Conservation (phyloP, 805 yeast species). For the Candida caryicola region DNA sequence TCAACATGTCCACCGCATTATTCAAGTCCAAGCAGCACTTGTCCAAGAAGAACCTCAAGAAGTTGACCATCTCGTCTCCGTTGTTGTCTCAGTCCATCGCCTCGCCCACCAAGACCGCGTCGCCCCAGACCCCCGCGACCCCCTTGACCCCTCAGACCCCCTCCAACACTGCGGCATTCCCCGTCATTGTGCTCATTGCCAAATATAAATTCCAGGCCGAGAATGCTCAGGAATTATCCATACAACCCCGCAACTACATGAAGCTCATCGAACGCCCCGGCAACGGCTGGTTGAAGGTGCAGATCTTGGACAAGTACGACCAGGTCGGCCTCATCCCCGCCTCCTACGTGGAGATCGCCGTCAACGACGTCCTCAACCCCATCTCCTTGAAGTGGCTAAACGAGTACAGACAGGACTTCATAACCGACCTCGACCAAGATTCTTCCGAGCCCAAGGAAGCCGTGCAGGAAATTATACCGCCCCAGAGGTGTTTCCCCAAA, state of each 20-base stretch:
- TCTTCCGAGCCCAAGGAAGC: no score
- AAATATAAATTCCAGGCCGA: conserved; percentile 33
- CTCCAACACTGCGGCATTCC: conserved; percentile 12
- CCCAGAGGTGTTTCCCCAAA: no score
- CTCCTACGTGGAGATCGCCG: conserved; percentile 36
- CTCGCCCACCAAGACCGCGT: conserved; percentile 4
- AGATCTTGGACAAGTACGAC: conserved; percentile 20
- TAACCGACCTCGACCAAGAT: conserved; percentile 2
- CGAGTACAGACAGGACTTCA: conserved; percentile 11
- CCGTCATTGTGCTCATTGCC: conserved; percentile 26
- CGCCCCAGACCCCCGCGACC: conserved; percentile 7
- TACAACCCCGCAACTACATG: conserved; percentile 26
- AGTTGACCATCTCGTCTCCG: conserved; percentile 27
- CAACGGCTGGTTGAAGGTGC: conserved; percentile 40
- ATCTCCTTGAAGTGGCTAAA: conserved; percentile 32
- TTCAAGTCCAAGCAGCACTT: conserved; percentile 20
- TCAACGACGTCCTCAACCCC: conserved; percentile 36
- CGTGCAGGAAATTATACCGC: no score
- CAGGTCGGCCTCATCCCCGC: conserved; percentile 37
- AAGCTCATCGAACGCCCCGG: conserved; percentile 34
- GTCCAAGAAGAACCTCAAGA: conserved; percentile 25
- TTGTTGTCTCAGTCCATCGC: conserved; percentile 6
- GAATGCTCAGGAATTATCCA: conserved; percentile 24
- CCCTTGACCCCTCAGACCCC: conserved; percentile 4
- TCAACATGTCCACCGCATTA: conserved; percentile 21